Conservation (phyloP, 257 asterid species). For the Solanum chiquidenum region DNA sequence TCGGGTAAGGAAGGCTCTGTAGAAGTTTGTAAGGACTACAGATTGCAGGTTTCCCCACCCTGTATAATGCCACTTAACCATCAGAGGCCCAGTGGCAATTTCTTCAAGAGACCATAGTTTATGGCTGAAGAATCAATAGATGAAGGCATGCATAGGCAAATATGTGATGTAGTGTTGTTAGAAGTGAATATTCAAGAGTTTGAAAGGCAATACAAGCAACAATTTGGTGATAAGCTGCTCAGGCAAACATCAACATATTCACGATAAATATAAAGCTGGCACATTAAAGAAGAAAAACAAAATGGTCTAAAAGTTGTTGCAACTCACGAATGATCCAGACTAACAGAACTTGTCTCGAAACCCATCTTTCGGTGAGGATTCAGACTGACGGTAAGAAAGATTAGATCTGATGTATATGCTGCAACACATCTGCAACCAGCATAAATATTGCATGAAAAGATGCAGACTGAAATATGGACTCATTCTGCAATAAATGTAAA, state of each 20-base stretch:
- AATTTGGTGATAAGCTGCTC: not conserved
- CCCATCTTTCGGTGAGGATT: constrained; percentile 83
- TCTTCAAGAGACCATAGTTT: not conserved
- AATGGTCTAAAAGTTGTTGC: not conserved
- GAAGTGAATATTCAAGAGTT: not conserved
- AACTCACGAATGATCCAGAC: constrained; percentile 92
- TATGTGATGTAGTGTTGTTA: not conserved
- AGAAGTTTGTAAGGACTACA: not conserved
- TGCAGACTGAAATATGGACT: not conserved
- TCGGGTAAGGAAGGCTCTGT: not conserved
- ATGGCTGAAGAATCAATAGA: not conserved
- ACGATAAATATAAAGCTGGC: not conserved
- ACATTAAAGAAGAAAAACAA: not conserved
- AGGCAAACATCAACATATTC: not conserved
- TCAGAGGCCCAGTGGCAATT: not conserved
- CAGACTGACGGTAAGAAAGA: constrained; percentile 58
- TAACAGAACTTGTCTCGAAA: constrained; percentile 49
- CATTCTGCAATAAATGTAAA: not conserved
- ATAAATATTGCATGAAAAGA: not conserved
- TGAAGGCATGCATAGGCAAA: not conserved
- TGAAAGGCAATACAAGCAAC: not conserved
- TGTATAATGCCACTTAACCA: not conserved
- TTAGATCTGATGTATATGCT: constrained; percentile 85
- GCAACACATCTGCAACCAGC: constrained; percentile 66
- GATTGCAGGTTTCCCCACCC: not conserved